Conservation (phyloP, 139 green algal genomes). For the Haematococcus lacustris region DNA sequence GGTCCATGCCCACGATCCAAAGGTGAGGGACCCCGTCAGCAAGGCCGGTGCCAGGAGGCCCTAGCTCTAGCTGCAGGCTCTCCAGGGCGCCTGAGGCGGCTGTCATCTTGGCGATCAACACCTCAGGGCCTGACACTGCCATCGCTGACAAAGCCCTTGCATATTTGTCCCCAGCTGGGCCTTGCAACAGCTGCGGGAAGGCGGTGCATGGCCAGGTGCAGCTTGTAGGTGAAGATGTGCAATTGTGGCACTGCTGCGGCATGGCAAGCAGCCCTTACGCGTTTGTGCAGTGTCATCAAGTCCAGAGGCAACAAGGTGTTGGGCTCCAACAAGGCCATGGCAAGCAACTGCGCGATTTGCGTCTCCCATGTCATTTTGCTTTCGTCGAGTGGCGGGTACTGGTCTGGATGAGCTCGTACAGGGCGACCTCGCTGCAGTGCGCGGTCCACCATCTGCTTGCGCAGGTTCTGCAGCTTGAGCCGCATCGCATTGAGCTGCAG, state of each 20-base stretch:
- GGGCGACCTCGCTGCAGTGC: background rate
- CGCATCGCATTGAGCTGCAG: too few relatives aligned
- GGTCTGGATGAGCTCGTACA: background rate
- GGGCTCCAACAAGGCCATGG: constrained; percentile 16
- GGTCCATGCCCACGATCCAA: too few relatives aligned
- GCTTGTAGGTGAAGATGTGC: background rate
- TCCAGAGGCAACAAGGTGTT: constrained; percentile 23
- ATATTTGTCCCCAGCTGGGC: too few relatives aligned
- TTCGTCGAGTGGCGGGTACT: background rate
- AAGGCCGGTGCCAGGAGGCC: too few relatives aligned
- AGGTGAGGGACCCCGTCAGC: too few relatives aligned
- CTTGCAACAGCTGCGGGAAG: too few relatives aligned
- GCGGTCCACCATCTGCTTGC: background rate
- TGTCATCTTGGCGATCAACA: background rate
- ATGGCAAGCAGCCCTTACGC: constrained; percentile 9
- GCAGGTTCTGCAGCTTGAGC: background rate
- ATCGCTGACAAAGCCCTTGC: background rate
- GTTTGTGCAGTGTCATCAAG: constrained; percentile 22
- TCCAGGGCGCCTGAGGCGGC: too few relatives aligned
- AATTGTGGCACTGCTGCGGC: background rate
- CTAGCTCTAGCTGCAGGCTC: too few relatives aligned
- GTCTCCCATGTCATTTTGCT: background rate
- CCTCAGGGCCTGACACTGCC: background rate
- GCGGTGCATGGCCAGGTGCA: too few relatives aligned
- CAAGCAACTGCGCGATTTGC: background rate